Conservation (phyloP, 2,329 filamentous ascomycete species). For the Sporothrix curviconia region DNA sequence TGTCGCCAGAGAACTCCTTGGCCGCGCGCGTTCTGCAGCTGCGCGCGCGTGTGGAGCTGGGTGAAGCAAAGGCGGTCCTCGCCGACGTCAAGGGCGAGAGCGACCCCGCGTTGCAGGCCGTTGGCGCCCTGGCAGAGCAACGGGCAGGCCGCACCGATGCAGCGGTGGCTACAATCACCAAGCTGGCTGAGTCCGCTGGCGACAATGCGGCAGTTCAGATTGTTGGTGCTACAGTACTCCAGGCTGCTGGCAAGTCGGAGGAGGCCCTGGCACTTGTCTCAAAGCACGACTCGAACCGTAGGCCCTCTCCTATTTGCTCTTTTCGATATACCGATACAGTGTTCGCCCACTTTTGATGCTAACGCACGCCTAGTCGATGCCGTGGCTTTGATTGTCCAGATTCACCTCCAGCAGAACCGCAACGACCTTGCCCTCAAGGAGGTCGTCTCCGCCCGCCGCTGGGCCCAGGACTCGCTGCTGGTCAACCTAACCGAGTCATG, state of each 20-base stretch:
- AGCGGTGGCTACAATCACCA: slow-evolving; percentile 58
- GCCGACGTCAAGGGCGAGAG: slow-evolving; percentile 56
- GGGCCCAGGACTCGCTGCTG: slow-evolving; percentile 89
- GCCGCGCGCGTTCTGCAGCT: slow-evolving; percentile 72
- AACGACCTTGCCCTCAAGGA: slow-evolving; percentile 87
- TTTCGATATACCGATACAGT: neutral
- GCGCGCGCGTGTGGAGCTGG: slow-evolving; percentile 76
- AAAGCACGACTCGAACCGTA: slow-evolving; percentile 81
- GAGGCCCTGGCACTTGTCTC: slow-evolving; percentile 73
- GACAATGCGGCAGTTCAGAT: slow-evolving; percentile 80
- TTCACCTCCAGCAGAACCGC: slow-evolving; percentile 85
- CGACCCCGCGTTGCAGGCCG: slow-evolving; percentile 68
- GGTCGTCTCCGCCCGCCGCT: slow-evolving; percentile 76
- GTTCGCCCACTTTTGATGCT: neutral
- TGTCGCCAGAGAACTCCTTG: slow-evolving; percentile 71
- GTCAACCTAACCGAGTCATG: slow-evolving; percentile 94
- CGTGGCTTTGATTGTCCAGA: slow-evolving; percentile 83
- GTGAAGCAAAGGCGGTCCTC: slow-evolving; percentile 67
- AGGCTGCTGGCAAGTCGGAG: slow-evolving; percentile 73
- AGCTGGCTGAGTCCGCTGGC: slow-evolving; percentile 57
- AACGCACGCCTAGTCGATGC: slow-evolving; percentile 49
- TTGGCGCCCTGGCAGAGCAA: slow-evolving; percentile 68
- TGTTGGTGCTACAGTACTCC: slow-evolving; percentile 72
- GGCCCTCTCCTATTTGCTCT: slow-evolving; percentile 24
- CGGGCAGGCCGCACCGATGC: slow-evolving; percentile 52